Evolutionary conservation across 176 grass and related monocot genomes (phyloP).

Genomic region (Lolium rigidum): DNA sequence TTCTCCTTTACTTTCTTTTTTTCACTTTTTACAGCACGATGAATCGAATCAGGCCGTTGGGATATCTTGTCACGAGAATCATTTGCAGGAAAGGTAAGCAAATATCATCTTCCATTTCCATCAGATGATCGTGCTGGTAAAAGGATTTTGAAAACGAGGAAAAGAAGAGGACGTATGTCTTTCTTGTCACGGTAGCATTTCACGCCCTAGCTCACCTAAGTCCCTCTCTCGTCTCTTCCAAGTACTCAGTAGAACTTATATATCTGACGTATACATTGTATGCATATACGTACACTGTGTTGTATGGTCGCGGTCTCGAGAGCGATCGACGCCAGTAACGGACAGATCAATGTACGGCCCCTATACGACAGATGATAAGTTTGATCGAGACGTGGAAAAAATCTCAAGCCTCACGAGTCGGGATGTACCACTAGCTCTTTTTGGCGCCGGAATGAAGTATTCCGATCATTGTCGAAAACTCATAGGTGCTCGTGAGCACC

Average conservation of each 20-base stretch:
- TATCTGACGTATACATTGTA: not conserved
- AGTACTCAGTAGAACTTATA: too few species aligned
- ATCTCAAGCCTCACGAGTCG: too few species aligned
- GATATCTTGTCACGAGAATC: slow-evolving; percentile 34
- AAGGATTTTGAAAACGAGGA: not conserved
- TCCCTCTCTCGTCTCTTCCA: not conserved
- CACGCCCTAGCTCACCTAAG: not conserved
- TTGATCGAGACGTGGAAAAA: not conserved
- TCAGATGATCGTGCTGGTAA: not conserved
- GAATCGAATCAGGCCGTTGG: slow-evolving; percentile 9
- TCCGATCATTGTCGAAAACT: too few species aligned
- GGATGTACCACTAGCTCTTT: too few species aligned
- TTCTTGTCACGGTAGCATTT: not conserved
- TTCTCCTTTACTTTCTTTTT: not conserved
- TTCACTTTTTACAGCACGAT: not conserved
- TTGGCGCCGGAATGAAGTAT: too few species aligned
- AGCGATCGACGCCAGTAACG: not conserved
- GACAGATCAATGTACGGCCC: not conserved
- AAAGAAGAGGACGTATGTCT: not conserved
- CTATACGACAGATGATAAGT: not conserved
- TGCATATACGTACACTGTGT: not conserved
- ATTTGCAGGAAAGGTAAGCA: not conserved
- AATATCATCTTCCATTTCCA: slow-evolving; percentile 7
- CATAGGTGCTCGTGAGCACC: too few species aligned
- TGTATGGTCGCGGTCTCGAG: not conserved